Evolutionary conservation across 2,329 filamentous ascomycete genomes (phyloP).

Genomic region (Cladophialophora exuberans): DNA sequence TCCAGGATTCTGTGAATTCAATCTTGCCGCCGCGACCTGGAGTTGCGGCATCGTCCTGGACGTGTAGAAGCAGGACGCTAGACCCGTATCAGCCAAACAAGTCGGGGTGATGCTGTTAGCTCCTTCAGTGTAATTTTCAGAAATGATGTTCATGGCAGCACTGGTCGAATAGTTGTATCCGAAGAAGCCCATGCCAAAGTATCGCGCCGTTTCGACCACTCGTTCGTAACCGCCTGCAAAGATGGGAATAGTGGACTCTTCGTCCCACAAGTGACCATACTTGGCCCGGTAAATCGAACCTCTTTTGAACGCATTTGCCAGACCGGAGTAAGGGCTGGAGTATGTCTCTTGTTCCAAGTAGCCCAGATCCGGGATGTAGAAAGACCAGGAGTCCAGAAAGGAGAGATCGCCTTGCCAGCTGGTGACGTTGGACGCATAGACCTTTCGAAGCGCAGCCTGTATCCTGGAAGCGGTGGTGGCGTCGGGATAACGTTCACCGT

Average conservation of each 20-base stretch:
- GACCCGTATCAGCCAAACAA: conserved; percentile 8
- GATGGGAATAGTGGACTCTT: conserved; percentile 7
- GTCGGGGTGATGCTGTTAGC: conserved; percentile 12
- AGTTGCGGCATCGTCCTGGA: conserved; percentile 4
- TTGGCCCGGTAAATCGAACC: conserved; percentile 4
- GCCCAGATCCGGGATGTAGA: neutral
- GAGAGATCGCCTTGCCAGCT: conserved; percentile 48
- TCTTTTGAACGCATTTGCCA: conserved; percentile 7
- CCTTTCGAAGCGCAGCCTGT: conserved; percentile 82
- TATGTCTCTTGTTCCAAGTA: conserved; percentile 12
- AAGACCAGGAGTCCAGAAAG: conserved; percentile 11
- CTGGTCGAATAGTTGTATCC: conserved; percentile 18
- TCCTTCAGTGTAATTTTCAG: conserved; percentile 10
- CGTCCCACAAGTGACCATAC: conserved; percentile 15
- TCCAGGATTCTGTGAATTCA: conserved; percentile 14
- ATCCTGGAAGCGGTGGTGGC: conserved; percentile 97
- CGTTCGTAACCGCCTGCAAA: conserved; percentile 14
- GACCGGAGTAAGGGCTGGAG: conserved; percentile 12
- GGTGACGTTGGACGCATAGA: conserved; percentile 76
- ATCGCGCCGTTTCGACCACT: conserved; percentile 11
- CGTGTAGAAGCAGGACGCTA: conserved; percentile 10
- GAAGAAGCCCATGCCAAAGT: conserved; percentile 17
- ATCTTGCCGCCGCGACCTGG: conserved; percentile 3
- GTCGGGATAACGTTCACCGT: conserved; percentile 91
- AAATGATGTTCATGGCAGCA: conserved; percentile 15